Conservation (phyloP, 1,139 yeast genomes). For the Lodderomyces parapsilosis region DNA sequence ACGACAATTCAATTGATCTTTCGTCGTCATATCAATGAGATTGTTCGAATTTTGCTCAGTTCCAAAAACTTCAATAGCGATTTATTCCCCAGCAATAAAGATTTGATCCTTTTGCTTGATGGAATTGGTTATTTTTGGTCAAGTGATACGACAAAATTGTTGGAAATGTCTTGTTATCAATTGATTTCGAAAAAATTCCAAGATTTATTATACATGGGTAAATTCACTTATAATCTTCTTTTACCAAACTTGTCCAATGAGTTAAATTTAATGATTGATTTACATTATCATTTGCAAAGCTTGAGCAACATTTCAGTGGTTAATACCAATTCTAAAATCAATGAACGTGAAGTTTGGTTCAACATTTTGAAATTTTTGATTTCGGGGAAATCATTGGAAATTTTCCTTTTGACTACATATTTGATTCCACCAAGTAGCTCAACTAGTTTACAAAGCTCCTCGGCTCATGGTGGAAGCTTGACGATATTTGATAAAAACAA, state of each 20-base stretch:
- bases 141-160: constrained; percentile 40
- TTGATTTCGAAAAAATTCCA: constrained; percentile 39
- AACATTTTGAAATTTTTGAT: constrained; percentile 43
- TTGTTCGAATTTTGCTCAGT: constrained; percentile 39
- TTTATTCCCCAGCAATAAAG: constrained; percentile 16
- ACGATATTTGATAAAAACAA: constrained; percentile 49
- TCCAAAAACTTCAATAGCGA: constrained; percentile 36
- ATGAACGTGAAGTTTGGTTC: constrained; percentile 45
- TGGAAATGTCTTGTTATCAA: constrained; percentile 47
- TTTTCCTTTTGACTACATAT: constrained; percentile 41
- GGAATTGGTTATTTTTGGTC: constrained; percentile 48
- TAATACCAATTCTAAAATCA: constrained; percentile 18
- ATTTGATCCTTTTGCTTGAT: constrained; percentile 34
- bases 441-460: constrained; percentile 39
- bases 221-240: constrained; percentile 32
- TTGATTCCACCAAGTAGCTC: constrained; percentile 46
- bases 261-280: constrained; percentile 43
- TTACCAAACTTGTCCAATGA: constrained; percentile 43
- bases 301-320: constrained; percentile 21
- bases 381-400: constrained; percentile 45
- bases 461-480: constrained; percentile 41
- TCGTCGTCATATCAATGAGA: constrained; percentile 48
- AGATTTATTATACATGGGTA: constrained; percentile 33
- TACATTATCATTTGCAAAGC: constrained; percentile 45
- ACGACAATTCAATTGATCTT: constrained; percentile 48